These are phyloP conservation scores for Ophiocordyceps camponoti-leonardi DNA, from an alignment of 2,329 filamentous ascomycete genomes.

Conservation along the genomic window DNA sequence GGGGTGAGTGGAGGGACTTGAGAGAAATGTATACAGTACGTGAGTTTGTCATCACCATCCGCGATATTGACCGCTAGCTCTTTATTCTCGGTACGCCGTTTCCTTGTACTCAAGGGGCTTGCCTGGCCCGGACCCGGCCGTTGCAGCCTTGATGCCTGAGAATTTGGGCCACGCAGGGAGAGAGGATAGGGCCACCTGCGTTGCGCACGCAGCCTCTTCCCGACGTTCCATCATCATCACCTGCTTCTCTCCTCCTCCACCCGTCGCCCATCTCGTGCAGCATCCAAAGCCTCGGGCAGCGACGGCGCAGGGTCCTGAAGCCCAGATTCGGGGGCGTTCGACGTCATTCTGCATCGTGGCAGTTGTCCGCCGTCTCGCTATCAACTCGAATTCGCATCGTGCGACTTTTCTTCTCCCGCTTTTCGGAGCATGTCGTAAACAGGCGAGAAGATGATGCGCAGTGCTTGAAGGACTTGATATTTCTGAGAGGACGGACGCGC, in stretches of 20 bases:
- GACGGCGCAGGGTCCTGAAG: constrained; percentile 6
- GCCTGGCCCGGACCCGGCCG: not conserved
- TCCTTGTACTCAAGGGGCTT: not conserved
- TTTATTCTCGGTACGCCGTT: not conserved
- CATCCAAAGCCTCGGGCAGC: constrained; percentile 9
- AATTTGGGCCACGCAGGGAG: constrained; percentile 10
- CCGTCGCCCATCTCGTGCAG: constrained; percentile 5
- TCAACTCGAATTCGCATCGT: not conserved
- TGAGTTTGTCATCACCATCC: not conserved
- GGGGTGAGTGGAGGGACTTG: too few species aligned
- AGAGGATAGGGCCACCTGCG: constrained; percentile 1
- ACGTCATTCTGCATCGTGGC: not conserved
- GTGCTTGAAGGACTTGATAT: constrained; percentile 7
- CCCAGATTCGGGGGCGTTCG: not conserved
- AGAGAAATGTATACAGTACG: not conserved
- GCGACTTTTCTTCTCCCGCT: not conserved
- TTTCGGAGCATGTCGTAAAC: constrained; percentile 16
- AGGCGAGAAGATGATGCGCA: constrained; percentile 5
- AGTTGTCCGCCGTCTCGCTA: not conserved
- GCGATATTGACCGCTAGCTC: not conserved
- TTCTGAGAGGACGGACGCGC: constrained; percentile 5
- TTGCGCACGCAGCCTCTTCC: constrained; percentile 10
- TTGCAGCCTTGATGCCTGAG: constrained; percentile 14
- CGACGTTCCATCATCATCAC: constrained; percentile 12
- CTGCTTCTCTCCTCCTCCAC: constrained; percentile 8